phyloP scores from a whole-genome alignment of 306 rosid genomes.

The Bauhinia variegata region DNA sequence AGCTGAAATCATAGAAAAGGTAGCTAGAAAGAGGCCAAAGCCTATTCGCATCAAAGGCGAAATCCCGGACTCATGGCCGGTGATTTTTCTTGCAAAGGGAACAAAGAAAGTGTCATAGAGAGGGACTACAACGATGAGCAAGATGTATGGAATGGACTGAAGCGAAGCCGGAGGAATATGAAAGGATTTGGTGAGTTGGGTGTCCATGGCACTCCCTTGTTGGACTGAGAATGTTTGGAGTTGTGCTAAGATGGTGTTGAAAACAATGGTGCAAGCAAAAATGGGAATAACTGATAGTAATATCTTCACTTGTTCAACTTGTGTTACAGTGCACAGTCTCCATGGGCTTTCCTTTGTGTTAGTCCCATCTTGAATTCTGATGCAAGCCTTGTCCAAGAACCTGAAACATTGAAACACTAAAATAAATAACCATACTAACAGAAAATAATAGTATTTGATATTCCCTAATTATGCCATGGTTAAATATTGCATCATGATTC shows the following conservation, averaged over 20 bases:
- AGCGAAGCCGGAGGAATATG: slow-evolving; percentile 91
- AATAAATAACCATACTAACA: not conserved
- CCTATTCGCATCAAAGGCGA: slow-evolving; percentile 82
- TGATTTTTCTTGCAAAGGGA: slow-evolving; percentile 75
- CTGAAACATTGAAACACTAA: slow-evolving; percentile 32
- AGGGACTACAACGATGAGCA: slow-evolving; percentile 81
- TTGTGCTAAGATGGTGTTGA: slow-evolving; percentile 96
- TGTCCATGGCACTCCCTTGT: slow-evolving; percentile 88
- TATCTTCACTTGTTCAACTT: slow-evolving; percentile 83
- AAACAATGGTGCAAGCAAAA: slow-evolving; percentile 90
- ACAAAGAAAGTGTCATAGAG: slow-evolving; percentile 80
- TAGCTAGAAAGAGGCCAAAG: slow-evolving; percentile 74
- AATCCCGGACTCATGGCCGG: slow-evolving; percentile 84
- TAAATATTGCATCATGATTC: too few relatives aligned
- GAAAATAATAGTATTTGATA: not conserved
- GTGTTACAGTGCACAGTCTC: slow-evolving; percentile 71
- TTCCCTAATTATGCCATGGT: too few relatives aligned
- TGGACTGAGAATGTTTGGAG: slow-evolving; percentile 98
- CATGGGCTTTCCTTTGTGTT: slow-evolving; percentile 70
- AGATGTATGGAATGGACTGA: slow-evolving; percentile 84
- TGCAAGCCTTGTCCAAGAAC: slow-evolving; percentile 90
- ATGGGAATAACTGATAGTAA: slow-evolving; percentile 80
- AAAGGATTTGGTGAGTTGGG: slow-evolving; percentile 65
- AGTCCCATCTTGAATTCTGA: slow-evolving; percentile 51
- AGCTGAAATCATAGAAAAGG: slow-evolving; percentile 92